Evolutionary conservation across 306 rosid genomes (phyloP).

Genomic region (Castanea mollissima): DNA sequence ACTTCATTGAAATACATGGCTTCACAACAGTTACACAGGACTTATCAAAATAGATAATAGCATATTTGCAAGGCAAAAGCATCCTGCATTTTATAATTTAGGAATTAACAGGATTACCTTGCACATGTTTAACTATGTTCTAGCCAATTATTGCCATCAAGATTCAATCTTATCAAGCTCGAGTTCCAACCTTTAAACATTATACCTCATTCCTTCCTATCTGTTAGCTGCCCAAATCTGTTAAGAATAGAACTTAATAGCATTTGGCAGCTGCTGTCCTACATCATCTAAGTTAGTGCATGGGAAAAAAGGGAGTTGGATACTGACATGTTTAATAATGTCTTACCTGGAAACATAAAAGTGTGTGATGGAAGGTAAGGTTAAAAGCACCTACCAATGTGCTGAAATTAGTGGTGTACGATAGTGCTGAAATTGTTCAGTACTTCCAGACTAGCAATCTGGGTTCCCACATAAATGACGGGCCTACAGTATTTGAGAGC

Average conservation of each 20-base stretch:
- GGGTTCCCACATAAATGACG: neutral
- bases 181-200: too few relatives aligned
- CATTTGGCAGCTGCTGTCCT: too few relatives aligned
- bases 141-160: neutral
- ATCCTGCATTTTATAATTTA: neutral
- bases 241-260: too few relatives aligned
- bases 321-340: neutral
- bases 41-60: neutral
- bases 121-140: neutral
- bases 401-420: neutral
- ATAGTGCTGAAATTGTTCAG: neutral
- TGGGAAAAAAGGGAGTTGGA: neutral
- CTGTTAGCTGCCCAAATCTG: too few relatives aligned
- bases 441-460: neutral
- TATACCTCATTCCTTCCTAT: too few relatives aligned
- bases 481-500: neutral
- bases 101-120: neutral
- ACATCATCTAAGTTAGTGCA: neutral
- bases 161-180: neutral
- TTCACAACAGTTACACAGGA: neutral
- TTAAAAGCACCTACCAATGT: too few relatives aligned
- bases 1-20: neutral
- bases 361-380: neutral
- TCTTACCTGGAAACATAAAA: neutral
- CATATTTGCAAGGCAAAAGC: neutral